These are phyloP conservation scores for Omphalotus olearius DNA, from an alignment of 1,284 basidiomycete genomes.

Conservation along the genomic window DNA sequence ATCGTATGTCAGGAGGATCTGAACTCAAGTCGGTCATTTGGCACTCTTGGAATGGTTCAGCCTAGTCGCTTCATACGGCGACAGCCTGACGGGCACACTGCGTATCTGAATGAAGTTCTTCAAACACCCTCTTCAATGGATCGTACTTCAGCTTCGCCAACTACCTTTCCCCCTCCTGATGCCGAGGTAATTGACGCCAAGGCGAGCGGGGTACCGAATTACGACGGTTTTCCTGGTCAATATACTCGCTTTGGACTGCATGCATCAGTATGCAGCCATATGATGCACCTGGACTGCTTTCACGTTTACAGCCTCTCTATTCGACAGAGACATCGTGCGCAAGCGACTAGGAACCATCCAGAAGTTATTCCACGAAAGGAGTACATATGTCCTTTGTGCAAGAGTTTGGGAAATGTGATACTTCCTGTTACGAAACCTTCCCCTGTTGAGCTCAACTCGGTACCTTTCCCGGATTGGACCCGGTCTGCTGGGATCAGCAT, in stretches of 20 bases:
- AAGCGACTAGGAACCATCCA: conserved; percentile 92
- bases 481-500: conserved; percentile 77
- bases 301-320: conserved; percentile 87
- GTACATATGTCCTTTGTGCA: conserved; percentile 98
- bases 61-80: conserved; percentile 83
- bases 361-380: conserved; percentile 91
- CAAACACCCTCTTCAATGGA: conserved; percentile 68
- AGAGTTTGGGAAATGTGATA: conserved; percentile 93
- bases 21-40: conserved; percentile 72
- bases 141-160: conserved; percentile 26
- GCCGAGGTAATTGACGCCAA: conserved; percentile 47
- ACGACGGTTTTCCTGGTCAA: conserved; percentile 72
- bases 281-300: conserved; percentile 98
- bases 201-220: conserved; percentile 43
- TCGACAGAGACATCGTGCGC: conserved; percentile 83
- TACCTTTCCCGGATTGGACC: conserved; percentile 78
- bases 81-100: conserved; percentile 69
- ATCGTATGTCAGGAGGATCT: conserved; percentile 98
- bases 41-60: conserved; percentile 87
- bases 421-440: conserved; percentile 69
- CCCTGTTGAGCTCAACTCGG: conserved; percentile 42
- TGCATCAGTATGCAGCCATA: conserved; percentile 83
- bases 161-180: conserved; percentile 52
- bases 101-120: conserved; percentile 75
- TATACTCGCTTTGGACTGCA: conserved; percentile 84